Base-by-base conservation (phyloP, 306 rosid species). In the Trifolium fragiferum region DNA sequence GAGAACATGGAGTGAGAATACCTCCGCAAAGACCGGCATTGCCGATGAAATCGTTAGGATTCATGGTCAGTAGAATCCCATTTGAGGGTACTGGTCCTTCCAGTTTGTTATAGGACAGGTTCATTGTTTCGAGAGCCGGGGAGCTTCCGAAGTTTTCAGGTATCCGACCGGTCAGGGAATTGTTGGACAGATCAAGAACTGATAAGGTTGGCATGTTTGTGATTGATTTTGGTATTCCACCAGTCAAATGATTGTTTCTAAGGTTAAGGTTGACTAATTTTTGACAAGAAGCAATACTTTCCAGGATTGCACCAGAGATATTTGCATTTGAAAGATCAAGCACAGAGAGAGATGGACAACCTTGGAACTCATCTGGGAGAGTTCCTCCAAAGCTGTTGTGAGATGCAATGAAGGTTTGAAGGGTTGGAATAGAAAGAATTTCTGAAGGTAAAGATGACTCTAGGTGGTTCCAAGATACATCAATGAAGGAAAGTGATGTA, bases 11-110 rank as follows among this genome's bases (percentile, higher is more conserved):
- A 50, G 87, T 94, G 80, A 92, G 96, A 78, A 82, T 76, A 57
- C 86, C 90, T 37, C 96, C 97, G 15, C 98, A 95, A 70, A 95
- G 93, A 77, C 88, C 91, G 0, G 85, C 79, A 74, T 95, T 95
- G 23, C 97, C 96, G 0, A 76, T 61, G 27, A 87, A 90, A 77
- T 90, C 96, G 33, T 83, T 85, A 54, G 90, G 90, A 70, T 89
- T 89, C 76, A 83, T 87, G 78, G 87, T 76, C 83, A 78, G 33
- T 64, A 87, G 58, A 58, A 92, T 82, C 10, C 96, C 90, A 84
- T 89, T 87, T 62, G 90, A 64, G 43, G 99, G 98, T 9, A 92
- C 89, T 8, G 92, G 90, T 12, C 99, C 99, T 40, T 87, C 89
- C 40, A 95, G 97, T 35, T 82, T 87, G 86, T 95, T 95, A 81